Evolutionary conservation across 2,329 filamentous ascomycete species (phyloP), one percentile per base, ranked within the genome.

Genomic region (Talaromyces rugulosus): DNA sequence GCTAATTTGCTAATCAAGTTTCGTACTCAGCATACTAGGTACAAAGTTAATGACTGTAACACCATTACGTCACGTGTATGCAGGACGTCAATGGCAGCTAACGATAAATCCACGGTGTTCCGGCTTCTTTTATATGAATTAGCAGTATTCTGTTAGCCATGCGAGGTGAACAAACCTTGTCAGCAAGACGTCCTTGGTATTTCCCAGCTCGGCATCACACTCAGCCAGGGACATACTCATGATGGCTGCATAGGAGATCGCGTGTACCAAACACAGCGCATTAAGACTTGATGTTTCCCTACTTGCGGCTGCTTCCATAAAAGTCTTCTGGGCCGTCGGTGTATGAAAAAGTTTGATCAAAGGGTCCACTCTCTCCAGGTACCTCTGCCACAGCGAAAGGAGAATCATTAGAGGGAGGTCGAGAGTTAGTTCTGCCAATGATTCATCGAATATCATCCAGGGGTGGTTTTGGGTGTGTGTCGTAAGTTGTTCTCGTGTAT

Each of bases 271-370:
- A 31, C 64, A 67, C 33, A 66, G 50, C 1, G 51, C 59, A 1
- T 55, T 36, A 2, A 51, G 5, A 9, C 62, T 55, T 16, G 42
- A 11, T 7, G 16, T 47, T n/a, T 18, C 40, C 16, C 51, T 30
- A 42, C 11, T 47, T 52, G 60, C 18, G 42, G n/a, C 61, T 52
- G 78, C 77, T 14, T 78, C 72, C 28, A 81, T 66, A n/a, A 86
- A 70, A 0, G 76, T 77, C 4, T 77, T 76, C 65, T 83, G 79
- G 18, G 81, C 72, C 8, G 79, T 81, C 1, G 83, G 83, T 1
- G 80, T 73, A 67, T 87, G 84, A 14, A 85, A 70, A 3, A 86
- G 75, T 65, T 85, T 86, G 64, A 85, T 73, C 3, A 86, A 67
- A 0, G 83, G 82, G 68, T 86, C 83, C 16, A 86, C 81, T 9